Evolutionary conservation across 495 filamentous ascomycete species (phyloP).

Genomic region (Daldinia loculata): DNA sequence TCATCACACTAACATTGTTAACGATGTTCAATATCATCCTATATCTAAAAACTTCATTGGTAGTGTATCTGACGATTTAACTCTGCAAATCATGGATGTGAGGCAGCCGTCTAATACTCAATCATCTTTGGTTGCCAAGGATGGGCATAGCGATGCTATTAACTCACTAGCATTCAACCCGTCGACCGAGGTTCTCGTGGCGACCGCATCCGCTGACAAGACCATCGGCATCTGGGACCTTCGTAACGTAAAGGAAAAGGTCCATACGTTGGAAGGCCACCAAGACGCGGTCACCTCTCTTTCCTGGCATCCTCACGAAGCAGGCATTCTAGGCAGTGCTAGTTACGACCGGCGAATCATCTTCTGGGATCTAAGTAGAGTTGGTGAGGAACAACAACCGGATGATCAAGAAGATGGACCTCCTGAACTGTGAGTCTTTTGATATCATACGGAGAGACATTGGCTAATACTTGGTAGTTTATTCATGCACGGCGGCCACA

Average conservation of each 20-base stretch:
- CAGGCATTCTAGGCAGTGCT: conserved; percentile 84
- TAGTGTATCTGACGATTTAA: conserved; percentile 94
- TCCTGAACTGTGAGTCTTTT: conserved; percentile 81
- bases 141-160: conserved; percentile 85
- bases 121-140: conserved; percentile 70
- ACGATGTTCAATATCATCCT: conserved; percentile 95
- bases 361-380: conserved; percentile 93
- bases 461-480: conserved; percentile 60
- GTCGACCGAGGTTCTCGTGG: conserved; percentile 81
- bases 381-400: conserved; percentile 92
- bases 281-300: conserved; percentile 88
- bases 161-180: conserved; percentile 96
- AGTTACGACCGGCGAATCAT: conserved; percentile 92
- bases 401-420: conserved; percentile 98
- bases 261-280: conserved; percentile 87
- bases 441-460: conserved; percentile 3
- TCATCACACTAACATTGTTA: conserved; percentile 89
- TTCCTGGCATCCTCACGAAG: conserved; percentile 91
- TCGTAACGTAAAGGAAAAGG: conserved; percentile 82
- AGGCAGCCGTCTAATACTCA: conserved; percentile 69
- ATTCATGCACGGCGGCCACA: conserved; percentile 99
- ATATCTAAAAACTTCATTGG: conserved; percentile 82
- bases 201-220: conserved; percentile 93
- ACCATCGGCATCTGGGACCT: conserved; percentile 96
- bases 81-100: conserved; percentile 88